Conservation (phyloP, 2,329 filamentous ascomycete species). For the Penicillium concentricum region DNA sequence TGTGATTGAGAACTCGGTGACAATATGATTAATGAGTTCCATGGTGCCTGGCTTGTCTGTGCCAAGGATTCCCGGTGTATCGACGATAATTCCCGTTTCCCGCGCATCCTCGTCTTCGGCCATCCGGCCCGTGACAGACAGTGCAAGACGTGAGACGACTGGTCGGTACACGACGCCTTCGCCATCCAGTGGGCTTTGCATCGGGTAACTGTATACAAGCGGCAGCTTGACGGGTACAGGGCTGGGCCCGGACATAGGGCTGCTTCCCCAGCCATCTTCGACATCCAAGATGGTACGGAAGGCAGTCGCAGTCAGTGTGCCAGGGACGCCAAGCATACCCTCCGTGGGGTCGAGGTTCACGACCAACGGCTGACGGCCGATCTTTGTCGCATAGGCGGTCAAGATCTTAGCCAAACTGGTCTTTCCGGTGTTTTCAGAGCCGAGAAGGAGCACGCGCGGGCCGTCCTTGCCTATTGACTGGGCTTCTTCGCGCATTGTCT, state of each 20-base stretch:
- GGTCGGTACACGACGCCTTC: conserved; percentile 71
- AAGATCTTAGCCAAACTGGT: conserved; percentile 76
- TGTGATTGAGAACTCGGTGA: conserved; percentile 71
- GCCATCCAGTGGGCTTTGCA: conserved; percentile 66
- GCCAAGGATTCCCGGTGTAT: conserved; percentile 71
- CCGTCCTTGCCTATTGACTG: conserved; percentile 55
- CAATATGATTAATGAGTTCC: conserved; percentile 78
- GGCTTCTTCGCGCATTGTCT: conserved; percentile 66
- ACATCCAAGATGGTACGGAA: conserved; percentile 86
- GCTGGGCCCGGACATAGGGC: conserved; percentile 86
- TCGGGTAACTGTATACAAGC: conserved; percentile 84
- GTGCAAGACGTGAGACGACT: conserved; percentile 71
- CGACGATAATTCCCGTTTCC: conserved; percentile 77
- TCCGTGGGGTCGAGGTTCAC: conserved; percentile 84
- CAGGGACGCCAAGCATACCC: conserved; percentile 73
- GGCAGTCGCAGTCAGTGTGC: conserved; percentile 80
- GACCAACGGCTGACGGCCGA: conserved; percentile 72
- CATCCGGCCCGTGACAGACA: conserved; percentile 73
- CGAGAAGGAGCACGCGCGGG: conserved; percentile 81
- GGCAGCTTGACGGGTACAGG: conserved; percentile 88
- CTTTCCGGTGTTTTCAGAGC: conserved; percentile 76
- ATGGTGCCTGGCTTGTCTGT: conserved; percentile 63
- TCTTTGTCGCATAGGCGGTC: conserved; percentile 74
- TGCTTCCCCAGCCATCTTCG: conserved; percentile 84
- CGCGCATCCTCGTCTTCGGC: conserved; percentile 71